These are phyloP conservation scores for Penicillium robsamsonii DNA, from an alignment of 495 filamentous ascomycete genomes.

Conservation along the genomic window DNA sequence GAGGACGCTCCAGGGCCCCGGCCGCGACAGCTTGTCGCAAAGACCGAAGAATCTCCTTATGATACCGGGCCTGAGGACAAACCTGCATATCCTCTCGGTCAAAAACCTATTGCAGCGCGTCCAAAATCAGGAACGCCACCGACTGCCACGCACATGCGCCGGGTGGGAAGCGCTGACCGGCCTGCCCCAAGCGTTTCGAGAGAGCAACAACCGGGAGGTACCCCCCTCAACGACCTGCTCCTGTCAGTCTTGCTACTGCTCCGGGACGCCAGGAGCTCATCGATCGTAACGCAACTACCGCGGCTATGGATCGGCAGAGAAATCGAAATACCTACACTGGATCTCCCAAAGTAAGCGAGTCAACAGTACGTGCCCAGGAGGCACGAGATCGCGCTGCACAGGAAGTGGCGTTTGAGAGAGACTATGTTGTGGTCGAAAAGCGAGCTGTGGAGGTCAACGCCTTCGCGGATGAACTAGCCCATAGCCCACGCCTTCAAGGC, in stretches of 20 bases:
- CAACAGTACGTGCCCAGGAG: constrained; percentile 45
- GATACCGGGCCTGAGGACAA: constrained; percentile 27
- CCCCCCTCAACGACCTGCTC: constrained; percentile 40
- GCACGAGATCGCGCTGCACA: constrained; percentile 76
- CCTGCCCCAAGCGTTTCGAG: constrained; percentile 27
- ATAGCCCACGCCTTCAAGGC: constrained; percentile 61
- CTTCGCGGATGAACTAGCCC: constrained; percentile 89
- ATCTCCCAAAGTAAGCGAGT: constrained; percentile 45
- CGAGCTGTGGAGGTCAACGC: constrained; percentile 93
- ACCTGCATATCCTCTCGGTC: constrained; percentile 25
- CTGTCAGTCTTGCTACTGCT: constrained; percentile 55
- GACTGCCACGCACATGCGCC: constrained; percentile 35
- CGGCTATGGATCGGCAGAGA: constrained; percentile 49
- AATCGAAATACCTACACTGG: constrained; percentile 50
- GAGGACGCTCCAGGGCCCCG: constrained; percentile 52
- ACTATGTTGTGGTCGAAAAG: constrained; percentile 96
- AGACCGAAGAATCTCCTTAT: constrained; percentile 26
- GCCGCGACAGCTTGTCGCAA: constrained; percentile 8
- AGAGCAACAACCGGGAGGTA: constrained; percentile 26
- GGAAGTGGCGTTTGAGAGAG: constrained; percentile 83
- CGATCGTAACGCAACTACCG: constrained; percentile 31
- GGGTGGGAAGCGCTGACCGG: constrained; percentile 40
- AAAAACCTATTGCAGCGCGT: constrained; percentile 26
- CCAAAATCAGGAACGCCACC: constrained; percentile 41
- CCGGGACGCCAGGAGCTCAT: constrained; percentile 57